These are phyloP conservation scores for Penicillium capsulatum DNA, from an alignment of 2,329 filamentous ascomycete genomes.

Conservation along the genomic window DNA sequence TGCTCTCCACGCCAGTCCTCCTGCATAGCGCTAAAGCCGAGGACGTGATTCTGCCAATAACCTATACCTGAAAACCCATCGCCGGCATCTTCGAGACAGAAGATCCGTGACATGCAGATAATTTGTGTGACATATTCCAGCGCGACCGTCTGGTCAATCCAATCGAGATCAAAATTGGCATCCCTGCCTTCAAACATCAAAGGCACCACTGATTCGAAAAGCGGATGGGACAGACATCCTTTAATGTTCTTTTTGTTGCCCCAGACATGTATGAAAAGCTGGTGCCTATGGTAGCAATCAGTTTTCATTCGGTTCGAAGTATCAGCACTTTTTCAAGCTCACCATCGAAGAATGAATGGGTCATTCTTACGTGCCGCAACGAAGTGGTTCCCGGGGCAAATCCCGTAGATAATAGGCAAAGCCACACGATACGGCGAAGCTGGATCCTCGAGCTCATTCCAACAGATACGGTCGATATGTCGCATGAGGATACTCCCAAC, in stretches of 20 bases:
- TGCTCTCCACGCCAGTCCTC: not conserved
- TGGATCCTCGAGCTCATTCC: conserved; percentile 1
- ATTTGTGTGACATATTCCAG: conserved; percentile 5
- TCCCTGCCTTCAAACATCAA: conserved; percentile 11
- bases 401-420: not conserved
- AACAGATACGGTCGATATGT: conserved; percentile 4
- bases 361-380: conserved; percentile 8
- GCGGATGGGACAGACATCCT: conserved; percentile 1
- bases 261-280: conserved; percentile 6
- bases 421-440: conserved; percentile 2
- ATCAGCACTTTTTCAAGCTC: too few species aligned
- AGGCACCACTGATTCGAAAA: conserved; percentile 9
- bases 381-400: conserved; percentile 4
- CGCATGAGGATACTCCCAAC: conserved; percentile 2
- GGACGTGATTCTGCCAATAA: conserved; percentile 6
- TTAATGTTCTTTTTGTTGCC: conserved; percentile 3
- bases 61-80: conserved; percentile 6
- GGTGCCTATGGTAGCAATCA: conserved; percentile 6
- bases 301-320: too few species aligned
- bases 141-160: conserved; percentile 3
- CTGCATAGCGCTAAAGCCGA: conserved; percentile 1
- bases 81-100: conserved; percentile 7
- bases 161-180: conserved; percentile 7
- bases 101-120: conserved; percentile 3
- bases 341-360: conserved; percentile 7